phyloP scores from a whole-genome alignment of 371 early-diverging fungal species.

The Rhizopus delemar region DNA sequence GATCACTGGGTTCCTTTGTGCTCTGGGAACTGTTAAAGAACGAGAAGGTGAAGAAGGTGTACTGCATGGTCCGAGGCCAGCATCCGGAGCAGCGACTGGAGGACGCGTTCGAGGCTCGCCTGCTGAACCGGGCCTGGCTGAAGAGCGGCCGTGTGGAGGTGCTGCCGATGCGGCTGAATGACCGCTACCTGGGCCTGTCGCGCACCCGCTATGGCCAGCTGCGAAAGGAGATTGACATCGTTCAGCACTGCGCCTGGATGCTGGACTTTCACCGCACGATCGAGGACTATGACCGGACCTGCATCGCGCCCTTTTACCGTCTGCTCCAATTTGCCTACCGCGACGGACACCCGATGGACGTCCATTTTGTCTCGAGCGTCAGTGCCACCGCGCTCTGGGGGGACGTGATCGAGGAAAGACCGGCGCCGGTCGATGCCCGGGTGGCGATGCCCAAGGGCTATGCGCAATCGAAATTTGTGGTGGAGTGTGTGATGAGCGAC shows the following conservation, averaged over 20 bases:
- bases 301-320: conserved; percentile 29
- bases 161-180: conserved; percentile 17
- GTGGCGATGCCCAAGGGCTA: conserved; percentile 44
- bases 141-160: conserved; percentile 10
- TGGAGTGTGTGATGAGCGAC: conserved; percentile 29
- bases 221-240: conserved; percentile 25
- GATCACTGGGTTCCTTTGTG: conserved; percentile 39
- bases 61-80: conserved; percentile 31
- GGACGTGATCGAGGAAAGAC: conserved; percentile 18
- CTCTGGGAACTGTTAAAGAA: conserved; percentile 28
- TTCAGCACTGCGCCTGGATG: conserved; percentile 34
- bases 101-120: conserved; percentile 28
- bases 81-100: conserved; percentile 21
- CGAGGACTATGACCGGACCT: conserved; percentile 30
- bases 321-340: conserved; percentile 32
- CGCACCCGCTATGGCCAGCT: conserved; percentile 16
- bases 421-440: conserved; percentile 21
- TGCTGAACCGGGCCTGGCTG: conserved; percentile 11
- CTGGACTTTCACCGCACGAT: conserved; percentile 31
- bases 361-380: conserved; percentile 32
- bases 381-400: conserved; percentile 12
- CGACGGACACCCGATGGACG: conserved; percentile 21
- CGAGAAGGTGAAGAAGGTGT: conserved; percentile 27
- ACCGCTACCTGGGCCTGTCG: conserved; percentile 28
- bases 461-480: conserved; percentile 40